phyloP scores from a whole-genome alignment of 2,329 filamentous ascomycete genomes.

The Metarhizium anisopliae region DNA sequence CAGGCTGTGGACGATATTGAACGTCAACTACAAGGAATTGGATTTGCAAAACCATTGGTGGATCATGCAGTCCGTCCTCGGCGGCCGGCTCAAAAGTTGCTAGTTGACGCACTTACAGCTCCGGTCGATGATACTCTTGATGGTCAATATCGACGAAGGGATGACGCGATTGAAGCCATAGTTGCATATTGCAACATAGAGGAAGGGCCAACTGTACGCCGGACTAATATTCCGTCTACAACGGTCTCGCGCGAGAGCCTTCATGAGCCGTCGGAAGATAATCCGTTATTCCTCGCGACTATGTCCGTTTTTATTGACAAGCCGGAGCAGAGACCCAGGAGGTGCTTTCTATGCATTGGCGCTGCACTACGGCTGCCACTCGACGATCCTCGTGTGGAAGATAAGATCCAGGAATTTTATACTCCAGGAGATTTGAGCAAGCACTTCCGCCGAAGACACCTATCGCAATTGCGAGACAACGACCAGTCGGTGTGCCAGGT shows the following conservation, averaged over 20 bases:
- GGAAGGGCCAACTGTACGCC: not conserved
- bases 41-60: constrained; percentile 8
- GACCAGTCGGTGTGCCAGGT: constrained; percentile 3
- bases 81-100: constrained; percentile 9
- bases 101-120: constrained; percentile 8
- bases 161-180: constrained; percentile 8
- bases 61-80: not conserved
- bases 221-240: no score
- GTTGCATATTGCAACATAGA: constrained; percentile 4
- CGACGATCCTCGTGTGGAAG: no score
- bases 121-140: constrained; percentile 4
- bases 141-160: constrained; percentile 7
- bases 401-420: constrained; percentile 8
- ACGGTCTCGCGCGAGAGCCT: no score
- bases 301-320: no score
- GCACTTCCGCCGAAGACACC: constrained; percentile 8
- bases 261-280: no score
- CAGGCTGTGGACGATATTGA: constrained; percentile 9
- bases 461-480: constrained; percentile 2
- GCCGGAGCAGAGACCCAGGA: no score
- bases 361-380: no score
- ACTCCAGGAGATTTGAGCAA: constrained; percentile 7
- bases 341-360: no score
- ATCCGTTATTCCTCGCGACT: no score
- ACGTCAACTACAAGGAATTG: constrained; percentile 9